These are phyloP conservation scores for Elongisporangium prolatum DNA, from an alignment of 352 stramenopile genomes.

Conservation along the genomic window DNA sequence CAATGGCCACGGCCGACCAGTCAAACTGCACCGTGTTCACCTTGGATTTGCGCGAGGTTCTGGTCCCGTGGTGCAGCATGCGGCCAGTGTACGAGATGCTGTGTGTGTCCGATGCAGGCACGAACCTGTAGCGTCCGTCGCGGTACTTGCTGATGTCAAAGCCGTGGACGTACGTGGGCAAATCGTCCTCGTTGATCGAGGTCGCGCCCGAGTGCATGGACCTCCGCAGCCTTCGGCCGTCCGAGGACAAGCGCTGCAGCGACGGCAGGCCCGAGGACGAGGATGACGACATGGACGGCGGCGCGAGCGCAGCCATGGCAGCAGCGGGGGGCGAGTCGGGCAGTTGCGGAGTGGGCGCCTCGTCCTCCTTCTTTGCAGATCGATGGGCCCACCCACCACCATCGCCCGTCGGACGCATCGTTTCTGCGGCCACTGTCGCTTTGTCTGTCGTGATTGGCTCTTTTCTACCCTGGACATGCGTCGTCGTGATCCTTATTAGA, in stretches of 20 bases:
- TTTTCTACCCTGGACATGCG: not conserved
- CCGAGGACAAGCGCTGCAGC: conserved; percentile 14
- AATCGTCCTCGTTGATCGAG: conserved; percentile 30
- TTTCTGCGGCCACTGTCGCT: not conserved
- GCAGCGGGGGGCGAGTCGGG: conserved; percentile 1
- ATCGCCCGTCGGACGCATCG: not conserved
- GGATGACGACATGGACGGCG: conserved; percentile 10
- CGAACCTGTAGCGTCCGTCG: conserved; percentile 56
- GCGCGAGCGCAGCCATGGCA: conserved; percentile 16
- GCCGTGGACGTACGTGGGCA: conserved; percentile 55
- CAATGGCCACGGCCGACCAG: conserved; percentile 67
- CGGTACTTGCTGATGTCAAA: conserved; percentile 80
- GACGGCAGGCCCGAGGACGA: conserved; percentile 12
- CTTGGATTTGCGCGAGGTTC: conserved; percentile 62
- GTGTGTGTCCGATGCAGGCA: conserved; percentile 64
- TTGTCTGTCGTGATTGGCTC: not conserved
- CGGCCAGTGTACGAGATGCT: conserved; percentile 72
- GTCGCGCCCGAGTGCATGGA: conserved; percentile 22
- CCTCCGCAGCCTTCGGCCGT: conserved; percentile 8
- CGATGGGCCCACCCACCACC: not conserved
- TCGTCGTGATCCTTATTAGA: not conserved
- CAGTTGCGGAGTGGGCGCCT: not conserved
- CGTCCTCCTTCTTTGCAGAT: not conserved
- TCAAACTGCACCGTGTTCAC: conserved; percentile 87
- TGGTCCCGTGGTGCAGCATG: conserved; percentile 66